Base-by-base conservation (phyloP, 2,329 filamentous ascomycete genomes). In the Calonectria naviculata region DNA sequence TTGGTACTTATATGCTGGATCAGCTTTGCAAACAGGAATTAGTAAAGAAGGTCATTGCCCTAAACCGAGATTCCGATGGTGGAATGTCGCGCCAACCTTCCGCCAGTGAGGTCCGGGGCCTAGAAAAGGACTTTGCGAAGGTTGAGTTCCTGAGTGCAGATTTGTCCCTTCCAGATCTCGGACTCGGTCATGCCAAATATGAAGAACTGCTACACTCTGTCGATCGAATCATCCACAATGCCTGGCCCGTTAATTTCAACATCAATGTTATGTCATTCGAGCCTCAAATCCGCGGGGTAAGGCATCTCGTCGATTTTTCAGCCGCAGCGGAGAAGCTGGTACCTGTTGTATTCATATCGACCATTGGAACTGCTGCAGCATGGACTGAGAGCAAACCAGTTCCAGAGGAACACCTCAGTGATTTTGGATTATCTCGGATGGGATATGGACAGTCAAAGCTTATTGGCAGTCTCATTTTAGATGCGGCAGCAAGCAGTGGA, bases 1-100 rank as follows among this genome's bases (percentile, higher is more conserved):
- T 98, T 21, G 95, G 95, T 19, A 90, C 94, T 0, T 97, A 95
- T 79, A 86, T 98, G 3, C 81, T 87, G 9, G 80, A 84, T 26
- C 71, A 80, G 80, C 34, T 85, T 13, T 79, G 81, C 58, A 60
- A 31, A n/a, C 61, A 31, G 12, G 52, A 71, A 4, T 67, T 68
- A 2, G 78, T 83, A 21, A 71, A 67, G 10, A 77, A 69, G 15
- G 41, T 82, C 6, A 56, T 80, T 26, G 75, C 74, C 8, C 68
- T 82, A 12, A 82, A 82, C 62, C 76, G 80, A 21, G 78, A 75
- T 12, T n/a, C 52, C 5, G 74, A 88, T 34, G 84, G 84, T 0
- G 82, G 81, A 1, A 71, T 71, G 28, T 76, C 74, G 7, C 83
- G 85, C 0, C 87, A 89, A 72, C 76, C 75, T 3, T 72, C 76